Evolutionary conservation across 2,329 filamentous ascomycete species (phyloP).

Genomic region (Emergomyces africanus): DNA sequence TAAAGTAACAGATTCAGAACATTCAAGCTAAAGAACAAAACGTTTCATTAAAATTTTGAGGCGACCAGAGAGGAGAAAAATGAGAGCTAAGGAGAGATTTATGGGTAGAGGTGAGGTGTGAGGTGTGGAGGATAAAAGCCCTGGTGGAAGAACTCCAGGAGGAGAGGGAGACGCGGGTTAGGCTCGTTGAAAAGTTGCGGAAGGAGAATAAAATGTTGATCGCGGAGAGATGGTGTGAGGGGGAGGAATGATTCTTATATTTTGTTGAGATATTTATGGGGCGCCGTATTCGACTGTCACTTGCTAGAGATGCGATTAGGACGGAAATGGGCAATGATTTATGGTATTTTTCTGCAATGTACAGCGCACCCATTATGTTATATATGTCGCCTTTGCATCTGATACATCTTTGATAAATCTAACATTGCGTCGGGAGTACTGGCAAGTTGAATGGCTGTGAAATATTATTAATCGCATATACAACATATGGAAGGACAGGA

Average conservation of each 20-base stretch:
- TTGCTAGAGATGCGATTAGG: background rate
- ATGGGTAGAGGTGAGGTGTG: conserved; percentile 31
- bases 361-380: background rate
- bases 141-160: conserved; percentile 36
- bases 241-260: background rate
- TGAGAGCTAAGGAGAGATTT: conserved; percentile 29
- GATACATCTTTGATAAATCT: background rate
- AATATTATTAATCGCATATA: background rate
- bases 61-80: conserved; percentile 24
- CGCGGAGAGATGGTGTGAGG: conserved; percentile 4
- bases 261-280: background rate
- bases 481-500: background rate
- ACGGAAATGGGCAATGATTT: background rate
- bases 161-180: conserved; percentile 38
- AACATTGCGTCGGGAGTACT: background rate
- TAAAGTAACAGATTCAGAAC: conserved; percentile 28
- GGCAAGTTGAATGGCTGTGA: background rate
- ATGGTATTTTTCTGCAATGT: background rate
- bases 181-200: conserved; percentile 43
- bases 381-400: background rate
- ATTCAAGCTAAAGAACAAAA: conserved; percentile 31
- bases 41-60: conserved; percentile 27
- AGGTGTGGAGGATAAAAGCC: conserved; percentile 33
- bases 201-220: conserved; percentile 42
- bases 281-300: background rate